A percentile compares a stretch with the other conserved stretches of the same genome.
Evolutionary conservation across 352 stramenopile species (phyloP).

Genomic region (Peronospora tabacina): DNA sequence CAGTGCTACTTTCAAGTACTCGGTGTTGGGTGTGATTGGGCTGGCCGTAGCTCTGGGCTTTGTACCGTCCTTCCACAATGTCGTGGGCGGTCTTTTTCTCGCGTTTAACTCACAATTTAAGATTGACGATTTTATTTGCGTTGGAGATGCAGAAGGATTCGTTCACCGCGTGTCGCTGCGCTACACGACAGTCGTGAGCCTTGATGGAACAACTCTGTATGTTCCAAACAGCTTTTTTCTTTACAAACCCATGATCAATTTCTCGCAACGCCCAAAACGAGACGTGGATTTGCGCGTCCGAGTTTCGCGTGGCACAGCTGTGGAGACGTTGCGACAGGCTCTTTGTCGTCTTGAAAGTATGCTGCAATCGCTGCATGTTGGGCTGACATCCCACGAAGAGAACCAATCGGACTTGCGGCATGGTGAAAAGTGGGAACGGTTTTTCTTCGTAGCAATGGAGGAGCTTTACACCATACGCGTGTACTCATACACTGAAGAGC

Average conservation of each 20-base stretch:
- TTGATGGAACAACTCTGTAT: conserved; percentile 73
- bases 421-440: conserved; percentile 75
- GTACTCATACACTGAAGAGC: conserved; percentile 84
- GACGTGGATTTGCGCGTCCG: conserved; percentile 69
- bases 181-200: conserved; percentile 79
- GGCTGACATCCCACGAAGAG: conserved; percentile 81
- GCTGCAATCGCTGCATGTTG: conserved; percentile 78
- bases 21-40: conserved; percentile 74
- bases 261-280: conserved; percentile 73
- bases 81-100: conserved; percentile 76
- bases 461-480: conserved; percentile 73
- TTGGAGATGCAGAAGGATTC: conserved; percentile 65
- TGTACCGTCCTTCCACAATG: conserved; percentile 82
- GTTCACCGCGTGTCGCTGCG: conserved; percentile 77
- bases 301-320: conserved; percentile 47
- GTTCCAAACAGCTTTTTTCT: conserved; percentile 86
- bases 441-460: conserved; percentile 85
- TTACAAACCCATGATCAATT: conserved; percentile 89
- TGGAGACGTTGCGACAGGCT: conserved; percentile 53
- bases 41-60: conserved; percentile 80
- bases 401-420: conserved; percentile 72
- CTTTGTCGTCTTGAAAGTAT: conserved; percentile 61
- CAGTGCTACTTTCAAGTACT: conserved; percentile 73
- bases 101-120: conserved; percentile 88
- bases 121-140: conserved; percentile 82